Percentiles rank a stretch among this genome's conserved stretches.
Evolutionary conservation across 2,329 filamentous ascomycete genomes (phyloP).

Genomic region (Exophiala spinifera): DNA sequence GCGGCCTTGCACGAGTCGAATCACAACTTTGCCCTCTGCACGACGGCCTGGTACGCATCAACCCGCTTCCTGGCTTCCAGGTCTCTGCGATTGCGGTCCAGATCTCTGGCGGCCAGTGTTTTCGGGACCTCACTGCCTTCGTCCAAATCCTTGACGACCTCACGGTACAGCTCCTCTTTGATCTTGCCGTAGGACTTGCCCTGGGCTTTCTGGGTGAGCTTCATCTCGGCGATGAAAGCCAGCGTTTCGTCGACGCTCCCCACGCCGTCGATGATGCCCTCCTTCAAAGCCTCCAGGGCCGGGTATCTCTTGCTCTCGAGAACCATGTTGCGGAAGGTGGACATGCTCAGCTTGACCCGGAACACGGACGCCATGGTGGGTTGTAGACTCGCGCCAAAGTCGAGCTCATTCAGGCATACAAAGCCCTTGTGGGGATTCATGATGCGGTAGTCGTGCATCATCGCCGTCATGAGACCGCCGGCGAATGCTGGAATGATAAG

Average conservation of each 20-base stretch:
- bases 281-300: slow-evolving; percentile 60
- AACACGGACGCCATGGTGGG: slow-evolving; percentile 73
- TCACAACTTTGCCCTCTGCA: slow-evolving; percentile 43
- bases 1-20: too few species aligned
- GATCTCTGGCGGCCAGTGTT: slow-evolving; percentile 50
- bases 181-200: slow-evolving; percentile 67
- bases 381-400: slow-evolving; percentile 72
- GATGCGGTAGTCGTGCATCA: slow-evolving; percentile 80
- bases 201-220: slow-evolving; percentile 60
- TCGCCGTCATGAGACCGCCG: slow-evolving; percentile 74
- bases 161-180: slow-evolving; percentile 73
- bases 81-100: slow-evolving; percentile 40
- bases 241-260: slow-evolving; percentile 65
- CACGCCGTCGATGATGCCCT: slow-evolving; percentile 65
- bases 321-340: slow-evolving; percentile 61
- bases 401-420: slow-evolving; percentile 76
- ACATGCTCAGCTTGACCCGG: slow-evolving; percentile 60
- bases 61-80: slow-evolving; percentile 48
- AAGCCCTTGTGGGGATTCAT: slow-evolving; percentile 70
- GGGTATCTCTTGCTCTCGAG: slow-evolving; percentile 71
- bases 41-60: slow-evolving; percentile 50
- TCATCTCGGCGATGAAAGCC: slow-evolving; percentile 56
- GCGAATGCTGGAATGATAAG: slow-evolving; percentile 70
- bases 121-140: slow-evolving; percentile 44
- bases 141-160: slow-evolving; percentile 55